These are phyloP conservation scores for Candida anglica DNA, from an alignment of 805 yeast genomes.

Conservation along the genomic window DNA sequence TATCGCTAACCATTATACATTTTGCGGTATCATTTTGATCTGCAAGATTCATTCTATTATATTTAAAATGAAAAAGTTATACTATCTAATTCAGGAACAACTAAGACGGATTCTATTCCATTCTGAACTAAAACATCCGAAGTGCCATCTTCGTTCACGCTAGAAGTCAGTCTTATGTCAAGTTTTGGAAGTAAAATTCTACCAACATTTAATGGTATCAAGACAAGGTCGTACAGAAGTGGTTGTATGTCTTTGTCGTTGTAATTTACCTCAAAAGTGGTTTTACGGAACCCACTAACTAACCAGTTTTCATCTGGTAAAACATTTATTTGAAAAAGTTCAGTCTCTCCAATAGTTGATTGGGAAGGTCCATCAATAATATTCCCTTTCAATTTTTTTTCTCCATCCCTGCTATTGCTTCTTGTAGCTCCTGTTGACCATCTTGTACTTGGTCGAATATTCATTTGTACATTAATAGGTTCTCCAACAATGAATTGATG, in stretches of 20 bases:
- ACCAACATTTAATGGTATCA: constrained; percentile 78
- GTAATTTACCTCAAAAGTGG: constrained; percentile 40
- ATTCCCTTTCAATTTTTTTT: too few relatives aligned
- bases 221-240: constrained; percentile 34
- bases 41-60: too few relatives aligned
- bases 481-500: constrained; percentile 58
- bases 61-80: constrained; percentile 55
- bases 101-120: constrained; percentile 63
- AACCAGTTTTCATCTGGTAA: constrained; percentile 71
- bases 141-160: constrained; percentile 9
- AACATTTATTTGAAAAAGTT: constrained; percentile 44
- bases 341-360: constrained; percentile 1
- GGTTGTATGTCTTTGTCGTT: constrained; percentile 6
- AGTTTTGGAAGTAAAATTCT: constrained; percentile 64
- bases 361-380: too few relatives aligned
- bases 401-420: background rate
- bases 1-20: too few relatives aligned
- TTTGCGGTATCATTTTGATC: too few relatives aligned
- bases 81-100: constrained; percentile 66
- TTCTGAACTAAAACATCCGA: constrained; percentile 66
- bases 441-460: constrained; percentile 38
- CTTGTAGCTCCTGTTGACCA: constrained; percentile 32
- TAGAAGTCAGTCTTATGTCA: constrained; percentile 25
- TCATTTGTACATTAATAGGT: constrained; percentile 46
- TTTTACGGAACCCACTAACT: constrained; percentile 65